These are phyloP conservation scores for Claviceps arundinis DNA, from an alignment of 2,329 filamentous ascomycete genomes.

Conservation along the genomic window DNA sequence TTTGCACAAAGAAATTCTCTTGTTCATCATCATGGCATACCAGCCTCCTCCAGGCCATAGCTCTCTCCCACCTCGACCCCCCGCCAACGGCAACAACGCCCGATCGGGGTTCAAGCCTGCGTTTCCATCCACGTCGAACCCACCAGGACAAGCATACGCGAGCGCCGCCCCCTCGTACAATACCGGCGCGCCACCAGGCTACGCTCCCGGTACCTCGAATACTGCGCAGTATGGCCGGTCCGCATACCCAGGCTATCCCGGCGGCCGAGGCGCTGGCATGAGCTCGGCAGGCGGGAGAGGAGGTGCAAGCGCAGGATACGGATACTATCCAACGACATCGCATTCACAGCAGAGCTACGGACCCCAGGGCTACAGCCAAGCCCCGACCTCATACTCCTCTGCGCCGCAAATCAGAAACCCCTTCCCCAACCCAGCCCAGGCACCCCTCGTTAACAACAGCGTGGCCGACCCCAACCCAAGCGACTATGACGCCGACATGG, in stretches of 20 bases:
- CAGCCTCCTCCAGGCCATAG: conserved; percentile 64
- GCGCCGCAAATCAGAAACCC: conserved; percentile 61
- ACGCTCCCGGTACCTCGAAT: not conserved
- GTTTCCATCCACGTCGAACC: conserved; percentile 28
- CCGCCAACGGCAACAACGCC: conserved; percentile 33
- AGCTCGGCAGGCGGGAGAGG: not conserved
- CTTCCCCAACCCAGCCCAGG: conserved; percentile 51
- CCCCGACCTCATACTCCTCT: conserved; percentile 29
- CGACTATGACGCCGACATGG: conserved; percentile 60
- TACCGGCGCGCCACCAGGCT: conserved; percentile 15
- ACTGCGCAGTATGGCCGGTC: conserved; percentile 7
- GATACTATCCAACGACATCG: conserved; percentile 12
- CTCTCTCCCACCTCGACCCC: conserved; percentile 62
- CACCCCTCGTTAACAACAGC: conserved; percentile 12
- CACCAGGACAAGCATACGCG: conserved; percentile 26
- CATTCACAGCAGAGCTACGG: conserved; percentile 16
- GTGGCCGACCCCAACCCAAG: conserved; percentile 20
- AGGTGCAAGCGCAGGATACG: conserved; percentile 1
- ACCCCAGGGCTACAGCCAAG: conserved; percentile 21
- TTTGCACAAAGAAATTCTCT: conserved; percentile 15
- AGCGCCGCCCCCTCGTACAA: conserved; percentile 15
- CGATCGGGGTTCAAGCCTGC: conserved; percentile 33
- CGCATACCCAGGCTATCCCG: conserved; percentile 18
- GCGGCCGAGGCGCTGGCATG: conserved; percentile 18
- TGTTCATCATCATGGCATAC: conserved; percentile 78